Conservation (phyloP, 1,284 basidiomycete genomes). For the Hemileccinum hortonii region DNA sequence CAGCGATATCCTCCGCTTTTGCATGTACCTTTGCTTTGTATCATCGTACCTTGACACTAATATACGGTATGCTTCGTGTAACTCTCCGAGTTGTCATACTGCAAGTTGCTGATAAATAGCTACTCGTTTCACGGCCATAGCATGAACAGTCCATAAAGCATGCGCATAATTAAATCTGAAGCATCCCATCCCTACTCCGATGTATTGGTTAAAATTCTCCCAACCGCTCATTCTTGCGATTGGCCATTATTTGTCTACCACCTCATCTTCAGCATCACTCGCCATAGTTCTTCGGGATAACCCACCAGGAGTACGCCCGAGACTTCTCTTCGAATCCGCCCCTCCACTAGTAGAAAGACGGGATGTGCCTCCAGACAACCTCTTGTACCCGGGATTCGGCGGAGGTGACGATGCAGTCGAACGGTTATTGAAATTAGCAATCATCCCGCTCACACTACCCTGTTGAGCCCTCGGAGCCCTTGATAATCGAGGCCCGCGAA, state of each 20-base stretch:
- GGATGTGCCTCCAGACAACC: conserved; percentile 45
- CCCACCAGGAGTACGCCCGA: conserved; percentile 47
- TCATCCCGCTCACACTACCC: conserved; percentile 51
- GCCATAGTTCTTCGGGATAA: conserved; percentile 76
- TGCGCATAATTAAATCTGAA: background rate
- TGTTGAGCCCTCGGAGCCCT: conserved; percentile 43
- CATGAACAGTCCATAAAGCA: background rate
- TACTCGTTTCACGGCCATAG: background rate
- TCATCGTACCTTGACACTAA: conserved; percentile 25
- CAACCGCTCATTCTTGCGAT: background rate
- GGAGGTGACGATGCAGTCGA: conserved; percentile 39
- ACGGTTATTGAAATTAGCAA: conserved; percentile 56
- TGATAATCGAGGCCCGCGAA: conserved; percentile 54
- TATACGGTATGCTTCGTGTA: conserved; percentile 35
- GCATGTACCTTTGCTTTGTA: conserved; percentile 21
- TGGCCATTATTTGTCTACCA: conserved; percentile 46
- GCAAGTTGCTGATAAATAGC: background rate
- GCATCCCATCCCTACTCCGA: background rate
- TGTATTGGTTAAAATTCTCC: background rate
- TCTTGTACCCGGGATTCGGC: conserved; percentile 40
- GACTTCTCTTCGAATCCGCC: conserved; percentile 35
- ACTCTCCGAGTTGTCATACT: background rate
- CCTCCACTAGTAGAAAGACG: conserved; percentile 26
- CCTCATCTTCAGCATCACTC: conserved; percentile 76
- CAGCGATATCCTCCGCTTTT: background rate